phyloP scores from a whole-genome alignment of 768 basidiomycete genomes.

The Mycena metata region DNA sequence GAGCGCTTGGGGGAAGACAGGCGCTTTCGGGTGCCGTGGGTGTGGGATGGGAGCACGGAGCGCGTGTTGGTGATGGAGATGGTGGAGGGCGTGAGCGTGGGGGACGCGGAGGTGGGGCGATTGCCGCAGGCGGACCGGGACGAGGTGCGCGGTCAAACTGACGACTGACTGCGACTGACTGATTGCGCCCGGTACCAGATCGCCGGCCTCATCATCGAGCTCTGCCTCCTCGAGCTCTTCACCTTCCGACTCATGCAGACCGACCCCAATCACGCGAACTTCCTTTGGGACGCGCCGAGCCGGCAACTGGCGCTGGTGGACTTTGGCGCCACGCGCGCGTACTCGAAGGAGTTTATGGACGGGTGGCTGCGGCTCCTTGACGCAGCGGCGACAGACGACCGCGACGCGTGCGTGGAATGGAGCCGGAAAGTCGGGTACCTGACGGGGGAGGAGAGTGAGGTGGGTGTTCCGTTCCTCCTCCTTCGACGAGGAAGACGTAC shows the following conservation, averaged over 20 bases:
- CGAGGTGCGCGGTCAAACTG: too few relatives aligned
- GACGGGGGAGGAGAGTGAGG: conserved; percentile 89
- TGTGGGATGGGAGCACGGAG: conserved; percentile 85
- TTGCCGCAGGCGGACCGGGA: conserved; percentile 77
- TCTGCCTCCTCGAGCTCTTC: conserved; percentile 93
- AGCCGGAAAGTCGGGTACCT: conserved; percentile 91
- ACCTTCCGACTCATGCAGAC: conserved; percentile 96
- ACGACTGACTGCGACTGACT: too few relatives aligned
- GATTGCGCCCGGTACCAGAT: too few relatives aligned
- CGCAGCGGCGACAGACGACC: conserved; percentile 80
- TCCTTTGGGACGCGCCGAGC: conserved; percentile 84
- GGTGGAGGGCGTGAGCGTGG: conserved; percentile 86
- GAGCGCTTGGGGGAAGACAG: conserved; percentile 67
- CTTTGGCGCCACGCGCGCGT: conserved; percentile 94
- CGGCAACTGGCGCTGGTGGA: conserved; percentile 68
- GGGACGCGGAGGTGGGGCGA: conserved; percentile 66
- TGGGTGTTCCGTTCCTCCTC: conserved; percentile 46
- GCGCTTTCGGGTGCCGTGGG: conserved; percentile 88
- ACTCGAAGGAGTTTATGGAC: conserved; percentile 89
- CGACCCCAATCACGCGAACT: conserved; percentile 99
- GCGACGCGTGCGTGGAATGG: conserved; percentile 74
- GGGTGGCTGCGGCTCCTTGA: conserved; percentile 88
- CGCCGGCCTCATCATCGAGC: conserved; percentile 81
- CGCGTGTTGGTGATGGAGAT: conserved; percentile 92
- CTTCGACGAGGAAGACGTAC: background rate